Base-by-base conservation (phyloP, 768 basidiomycete species). In the Hygrocybe coccinea region DNA sequence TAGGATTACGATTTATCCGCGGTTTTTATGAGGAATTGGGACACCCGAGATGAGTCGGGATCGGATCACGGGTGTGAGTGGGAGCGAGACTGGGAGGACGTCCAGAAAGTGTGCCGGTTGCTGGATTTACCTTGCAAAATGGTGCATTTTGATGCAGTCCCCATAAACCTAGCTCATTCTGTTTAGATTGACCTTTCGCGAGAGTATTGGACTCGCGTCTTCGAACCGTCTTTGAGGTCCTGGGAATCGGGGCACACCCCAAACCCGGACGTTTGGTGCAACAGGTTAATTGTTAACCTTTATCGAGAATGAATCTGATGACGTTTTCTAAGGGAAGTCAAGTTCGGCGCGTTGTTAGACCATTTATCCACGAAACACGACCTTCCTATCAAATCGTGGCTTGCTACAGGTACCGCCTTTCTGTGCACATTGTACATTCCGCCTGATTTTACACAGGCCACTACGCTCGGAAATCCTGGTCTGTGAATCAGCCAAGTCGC, bases 21-120 rank as follows among this genome's bases (percentile, higher is more conserved):
- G 10, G 80, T 97, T 1, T 97, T 87, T 69, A 98, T 98, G 95
- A 82, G 91, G 19, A 97, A 98, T 57, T 98, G 95, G 95, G 89
- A 92, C 62, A 87, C 86, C 2, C 78, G 86, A 38, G 89, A 93
- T 64, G 91, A 94, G 70, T 82, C 77, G 22, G 86, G 82, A 15
- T 79, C 84, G 0, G 89, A 89, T 64, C 77, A 75, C n/a, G 88
- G 89, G 2, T 98, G 95, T 62, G 91, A 94, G 68, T 98, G 95
- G 95, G 87, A 97, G 71, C 87, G 84, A 56, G 95, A 97, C 63
- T 97, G 89, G 89, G 82, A 87, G 57, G 92, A 95, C 67, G 95
- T 97, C 1, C 86, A 86, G 62, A 73, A 75, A 15, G 89, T 97
- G 11, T 93, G 92, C 65, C 79, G 72, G 50, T 74, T 80, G 61